Evolutionary conservation across 352 stramenopile species (phyloP), one percentile per base, ranked within the genome.

Genomic region (Aphanomyces euteiches): DNA sequence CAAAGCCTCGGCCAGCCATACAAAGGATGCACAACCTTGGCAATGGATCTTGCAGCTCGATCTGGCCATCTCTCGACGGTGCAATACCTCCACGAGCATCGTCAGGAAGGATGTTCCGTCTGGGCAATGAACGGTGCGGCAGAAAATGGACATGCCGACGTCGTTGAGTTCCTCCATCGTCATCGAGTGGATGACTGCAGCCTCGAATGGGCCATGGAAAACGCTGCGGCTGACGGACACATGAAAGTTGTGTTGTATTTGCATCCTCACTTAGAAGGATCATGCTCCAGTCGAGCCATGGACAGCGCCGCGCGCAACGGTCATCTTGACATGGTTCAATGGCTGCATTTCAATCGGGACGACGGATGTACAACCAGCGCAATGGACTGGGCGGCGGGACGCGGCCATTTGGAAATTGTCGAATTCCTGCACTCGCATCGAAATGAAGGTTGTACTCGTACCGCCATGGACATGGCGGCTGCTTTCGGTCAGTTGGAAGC

Each of bases 21-120:
- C 54, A 66, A 28, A 28, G 75, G 77, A n/a, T 66, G 57, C 38
- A 84, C 78, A 1, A 69, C 68, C 4, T 60, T 54, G 10, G 64
- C 64, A 8, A 70, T 63, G 47, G 64, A 70, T 17, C 34, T 41
- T 36, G 64, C 64, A 3, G 34, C 43, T 13, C 19, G 37, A 17
- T 43, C 60, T 37, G 64, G 64, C 19, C 64, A 70, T 47, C 8
- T 63, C 12, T n/a, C n/a, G 5, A 38, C 50, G 21, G 64, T 70
- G 17, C 13, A 37, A 10, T 77, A 58, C 47, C 47, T 77, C 19
- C 69, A 75, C 43, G 45, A 66, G 38, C 34, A 73, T 40, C 69
- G 73, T 0, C 66, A 3, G 7, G 73, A 75, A 41, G 73, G 69
- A 6, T 69, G 63, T 19, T 56, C 64, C 0, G n/a, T 56, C 6